These are phyloP conservation scores for Stemphylium lycopersici DNA, from an alignment of 2,329 filamentous ascomycete species.

Conservation along the genomic window DNA sequence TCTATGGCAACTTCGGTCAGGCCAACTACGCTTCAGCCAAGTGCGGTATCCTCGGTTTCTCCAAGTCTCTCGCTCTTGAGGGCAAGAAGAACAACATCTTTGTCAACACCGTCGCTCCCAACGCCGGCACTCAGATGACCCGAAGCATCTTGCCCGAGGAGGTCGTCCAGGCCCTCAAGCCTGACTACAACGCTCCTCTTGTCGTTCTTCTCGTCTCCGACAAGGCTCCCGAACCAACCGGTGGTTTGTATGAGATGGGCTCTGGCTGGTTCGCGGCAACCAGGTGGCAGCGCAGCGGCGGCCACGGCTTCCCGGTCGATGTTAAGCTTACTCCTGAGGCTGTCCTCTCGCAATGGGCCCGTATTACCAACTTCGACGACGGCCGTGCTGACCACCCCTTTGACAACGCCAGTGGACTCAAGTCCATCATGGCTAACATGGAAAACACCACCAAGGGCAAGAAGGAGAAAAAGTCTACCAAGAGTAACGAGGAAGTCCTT, in stretches of 20 bases:
- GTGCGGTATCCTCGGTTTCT: conserved; percentile 89
- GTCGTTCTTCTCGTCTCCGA: conserved; percentile 87
- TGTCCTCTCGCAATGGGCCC: conserved; percentile 66
- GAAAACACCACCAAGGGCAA: conserved; percentile 68
- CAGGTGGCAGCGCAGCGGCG: conserved; percentile 91
- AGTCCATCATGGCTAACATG: conserved; percentile 85
- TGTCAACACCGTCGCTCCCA: conserved; percentile 97
- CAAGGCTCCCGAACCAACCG: conserved; percentile 84
- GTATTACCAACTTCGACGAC: conserved; percentile 86
- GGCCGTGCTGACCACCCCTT: conserved; percentile 85
- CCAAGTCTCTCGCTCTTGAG: conserved; percentile 88
- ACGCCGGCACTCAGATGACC: conserved; percentile 95
- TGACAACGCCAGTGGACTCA: conserved; percentile 75
- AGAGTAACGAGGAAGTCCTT: conserved; percentile 70
- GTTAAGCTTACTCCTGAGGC: conserved; percentile 79
- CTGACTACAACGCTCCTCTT: conserved; percentile 94
- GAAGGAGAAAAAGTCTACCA: conserved; percentile 52
- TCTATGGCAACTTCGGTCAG: conserved; percentile 99
- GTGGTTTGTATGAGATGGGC: conserved; percentile 90
- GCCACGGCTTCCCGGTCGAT: conserved; percentile 89
- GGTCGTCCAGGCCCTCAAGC: conserved; percentile 98
- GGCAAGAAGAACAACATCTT: conserved; percentile 97
- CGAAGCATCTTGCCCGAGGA: conserved; percentile 93
- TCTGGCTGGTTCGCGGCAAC: conserved; percentile 92
- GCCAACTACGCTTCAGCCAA: conserved; percentile 86